Conservation (phyloP, 192 early-diverging fungal species). For the Coemansia sp. region DNA sequence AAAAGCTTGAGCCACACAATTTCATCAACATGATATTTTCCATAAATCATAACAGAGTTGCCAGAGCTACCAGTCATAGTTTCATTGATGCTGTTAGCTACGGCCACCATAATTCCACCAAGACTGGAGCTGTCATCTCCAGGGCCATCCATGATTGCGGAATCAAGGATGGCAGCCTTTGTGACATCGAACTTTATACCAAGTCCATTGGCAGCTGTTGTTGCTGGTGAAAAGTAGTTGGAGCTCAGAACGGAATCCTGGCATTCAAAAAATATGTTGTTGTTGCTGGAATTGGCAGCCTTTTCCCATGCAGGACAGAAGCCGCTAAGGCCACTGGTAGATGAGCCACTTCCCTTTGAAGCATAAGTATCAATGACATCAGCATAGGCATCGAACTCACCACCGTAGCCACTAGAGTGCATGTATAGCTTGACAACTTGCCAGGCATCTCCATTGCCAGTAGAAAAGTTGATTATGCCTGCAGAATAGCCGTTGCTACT, state of each 20-base stretch:
- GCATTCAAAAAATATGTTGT: not conserved
- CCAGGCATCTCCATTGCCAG: not conserved
- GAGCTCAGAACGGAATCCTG: not conserved
- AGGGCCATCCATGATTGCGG: not conserved
- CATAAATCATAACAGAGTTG: not conserved
- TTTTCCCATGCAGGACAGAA: slow-evolving; percentile 12
- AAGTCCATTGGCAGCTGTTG: not conserved
- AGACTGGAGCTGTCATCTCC: not conserved
- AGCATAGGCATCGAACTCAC: slow-evolving; percentile 2
- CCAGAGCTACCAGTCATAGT: not conserved
- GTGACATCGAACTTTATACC: not conserved
- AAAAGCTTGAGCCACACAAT: not conserved
- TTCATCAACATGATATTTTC: not conserved
- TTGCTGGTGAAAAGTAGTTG: not conserved
- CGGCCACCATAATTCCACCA: not conserved
- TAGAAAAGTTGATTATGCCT: not conserved
- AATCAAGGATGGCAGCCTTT: not conserved
- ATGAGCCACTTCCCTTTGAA: not conserved
- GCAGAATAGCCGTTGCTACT: slow-evolving; percentile 4
- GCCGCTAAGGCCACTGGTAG: not conserved
- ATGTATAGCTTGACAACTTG: not conserved
- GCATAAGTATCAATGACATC: not conserved
- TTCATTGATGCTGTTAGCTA: not conserved
- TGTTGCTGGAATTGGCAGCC: not conserved
- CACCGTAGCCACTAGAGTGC: not conserved